Evolutionary conservation across 176 grass and related monocot species (phyloP).

Genomic region (Zea luxurians): DNA sequence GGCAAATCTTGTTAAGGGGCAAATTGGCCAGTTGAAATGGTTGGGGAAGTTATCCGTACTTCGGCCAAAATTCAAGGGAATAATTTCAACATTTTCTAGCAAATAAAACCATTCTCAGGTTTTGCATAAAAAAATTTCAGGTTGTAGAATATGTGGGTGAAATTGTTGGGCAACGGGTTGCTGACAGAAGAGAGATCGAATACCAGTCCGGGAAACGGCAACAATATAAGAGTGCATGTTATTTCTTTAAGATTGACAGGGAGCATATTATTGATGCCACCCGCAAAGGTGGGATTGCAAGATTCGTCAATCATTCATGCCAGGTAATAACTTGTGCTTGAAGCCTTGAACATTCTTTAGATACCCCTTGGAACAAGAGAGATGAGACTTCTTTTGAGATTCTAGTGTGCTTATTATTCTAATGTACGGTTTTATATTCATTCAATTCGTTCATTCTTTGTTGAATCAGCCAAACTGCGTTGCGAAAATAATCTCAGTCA

Average conservation of each 20-base stretch:
- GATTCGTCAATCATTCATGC: conserved; percentile 96
- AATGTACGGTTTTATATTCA: conserved; percentile 12
- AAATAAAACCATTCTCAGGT: conserved; percentile 14
- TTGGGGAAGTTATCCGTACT: neutral
- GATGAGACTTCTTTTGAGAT: neutral
- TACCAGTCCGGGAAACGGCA: conserved; percentile 77
- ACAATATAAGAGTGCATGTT: conserved; percentile 85
- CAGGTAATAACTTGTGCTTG: conserved; percentile 45
- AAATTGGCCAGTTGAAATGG: neutral
- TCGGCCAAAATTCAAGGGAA: neutral
- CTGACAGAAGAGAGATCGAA: conserved; percentile 85
- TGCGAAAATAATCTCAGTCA: conserved; percentile 82
- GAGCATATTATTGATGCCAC: conserved; percentile 96
- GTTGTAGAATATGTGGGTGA: conserved; percentile 97
- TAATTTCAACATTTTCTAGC: neutral
- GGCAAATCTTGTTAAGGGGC: neutral
- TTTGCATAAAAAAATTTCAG: conserved; percentile 44
- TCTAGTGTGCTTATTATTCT: conserved; percentile 22
- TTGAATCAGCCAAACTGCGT: conserved; percentile 85
- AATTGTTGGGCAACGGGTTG: conserved; percentile 69
- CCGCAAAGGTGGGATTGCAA: conserved; percentile 85
- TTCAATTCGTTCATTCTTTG: conserved; percentile 30
- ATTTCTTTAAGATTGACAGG: conserved; percentile 90
- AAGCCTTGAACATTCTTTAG: conserved; percentile 25
- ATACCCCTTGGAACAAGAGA: neutral